Evolutionary conservation across 2,329 filamentous ascomycete species (phyloP).

Genomic region (Graphilbum sp.): DNA sequence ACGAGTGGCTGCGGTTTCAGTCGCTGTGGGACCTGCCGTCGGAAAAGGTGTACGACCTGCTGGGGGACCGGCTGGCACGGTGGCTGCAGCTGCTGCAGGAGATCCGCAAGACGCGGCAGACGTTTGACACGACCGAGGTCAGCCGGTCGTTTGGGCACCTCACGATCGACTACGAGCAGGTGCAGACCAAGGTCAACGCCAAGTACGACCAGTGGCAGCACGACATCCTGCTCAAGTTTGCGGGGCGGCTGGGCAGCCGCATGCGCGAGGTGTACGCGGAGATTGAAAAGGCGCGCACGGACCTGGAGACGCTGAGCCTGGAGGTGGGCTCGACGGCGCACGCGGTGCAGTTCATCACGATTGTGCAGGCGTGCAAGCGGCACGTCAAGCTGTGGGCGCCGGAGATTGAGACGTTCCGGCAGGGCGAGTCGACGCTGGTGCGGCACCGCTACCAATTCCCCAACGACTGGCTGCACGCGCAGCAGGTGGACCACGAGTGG

Average conservation of each 20-base stretch:
- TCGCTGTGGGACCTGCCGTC: slow-evolving; percentile 96
- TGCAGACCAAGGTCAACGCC: slow-evolving; percentile 95
- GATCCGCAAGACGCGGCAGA: slow-evolving; percentile 85
- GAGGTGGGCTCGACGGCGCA: slow-evolving; percentile 93
- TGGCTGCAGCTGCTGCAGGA: slow-evolving; percentile 96
- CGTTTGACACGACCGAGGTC: slow-evolving; percentile 93
- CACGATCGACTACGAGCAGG: slow-evolving; percentile 94
- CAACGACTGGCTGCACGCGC: slow-evolving; percentile 84
- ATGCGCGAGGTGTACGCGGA: slow-evolving; percentile 89
- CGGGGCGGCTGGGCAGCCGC: slow-evolving; percentile 67
- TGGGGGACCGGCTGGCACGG: slow-evolving; percentile 78
- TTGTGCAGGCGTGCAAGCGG: slow-evolving; percentile 88
- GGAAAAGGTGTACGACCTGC: slow-evolving; percentile 81
- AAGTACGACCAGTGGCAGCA: slow-evolving; percentile 99
- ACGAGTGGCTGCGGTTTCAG: slow-evolving; percentile 98
- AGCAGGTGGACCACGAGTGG: slow-evolving; percentile 96
- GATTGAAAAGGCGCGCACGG: slow-evolving; percentile 75
- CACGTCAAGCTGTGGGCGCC: slow-evolving; percentile 90
- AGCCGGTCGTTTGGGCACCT: slow-evolving; percentile 87
- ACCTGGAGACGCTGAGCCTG: slow-evolving; percentile 80
- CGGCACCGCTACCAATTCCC: slow-evolving; percentile 91
- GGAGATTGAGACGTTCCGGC: slow-evolving; percentile 88
- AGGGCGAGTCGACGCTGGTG: slow-evolving; percentile 82
- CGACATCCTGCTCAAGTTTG: slow-evolving; percentile 89
- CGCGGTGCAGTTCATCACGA: slow-evolving; percentile 95